Base-by-base conservation (phyloP, 2,329 filamentous ascomycete genomes). In the Pseudogymnoascus sp. region DNA sequence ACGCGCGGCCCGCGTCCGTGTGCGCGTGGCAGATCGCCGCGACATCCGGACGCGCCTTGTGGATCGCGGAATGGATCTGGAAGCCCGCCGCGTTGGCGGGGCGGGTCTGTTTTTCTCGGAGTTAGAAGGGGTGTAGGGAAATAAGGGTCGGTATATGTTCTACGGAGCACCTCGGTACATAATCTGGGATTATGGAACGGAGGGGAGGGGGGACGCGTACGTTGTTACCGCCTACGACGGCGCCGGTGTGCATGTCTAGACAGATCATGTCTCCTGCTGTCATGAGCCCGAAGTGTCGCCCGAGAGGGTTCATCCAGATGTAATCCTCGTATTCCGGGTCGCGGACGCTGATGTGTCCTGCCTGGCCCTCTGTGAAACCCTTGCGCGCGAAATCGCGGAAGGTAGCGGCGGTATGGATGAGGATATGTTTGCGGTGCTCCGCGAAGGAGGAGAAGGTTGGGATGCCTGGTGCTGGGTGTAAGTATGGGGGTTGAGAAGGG, bases 281-380 rank as follows among this genome's bases (percentile, higher is more conserved):
- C 60, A 90, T 77, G 65, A 87, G 74, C 4, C 80, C 86, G 70
- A 89, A 90, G 71, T 89, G 86, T 13, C 80, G 78, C 1, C 83
- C 86, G 0, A 89, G 76, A 64, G 75, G 87, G 76, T 84, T 90
- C 71, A 88, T 90, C 88, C 88, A 91, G 74, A 88, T 87, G 13
- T 79, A 78, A 65, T 83, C 77, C 0, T 77, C 76, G 68, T 83
- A 77, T 71, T 88, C 85, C 0, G 87, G 86, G 71, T 90, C 87
- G 11, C 86, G 80, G 1, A 89, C 83, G 13, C 78, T 82, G 67
- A 90, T 90, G 73, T 89, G 87, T 0, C 87, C 87, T 28, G 80
- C 79, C 78, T 89, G 87, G 63, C 87, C 87, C 74, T 90, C 87
- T 0, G 83, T 85, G 74, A 84, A 88, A 60, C 84, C 85, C 68